These are phyloP conservation scores for Mesembryanthemum crystallinum DNA, from an alignment of 148 eudicot genomes.

Conservation along the genomic window DNA sequence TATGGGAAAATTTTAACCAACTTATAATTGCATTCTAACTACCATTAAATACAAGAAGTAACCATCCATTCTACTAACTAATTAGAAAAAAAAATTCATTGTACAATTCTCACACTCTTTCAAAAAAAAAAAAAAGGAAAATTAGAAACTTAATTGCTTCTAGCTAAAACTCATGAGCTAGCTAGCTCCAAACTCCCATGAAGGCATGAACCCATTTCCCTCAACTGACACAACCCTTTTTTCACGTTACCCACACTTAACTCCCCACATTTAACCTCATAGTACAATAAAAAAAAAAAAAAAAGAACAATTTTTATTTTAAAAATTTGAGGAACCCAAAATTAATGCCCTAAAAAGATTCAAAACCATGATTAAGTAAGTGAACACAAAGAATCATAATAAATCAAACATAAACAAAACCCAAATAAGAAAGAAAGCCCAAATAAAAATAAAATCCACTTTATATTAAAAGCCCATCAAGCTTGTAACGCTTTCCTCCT, in stretches of 20 bases:
- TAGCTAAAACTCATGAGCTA: not conserved
- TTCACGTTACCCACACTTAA: constrained; percentile 18
- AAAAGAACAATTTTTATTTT: not conserved
- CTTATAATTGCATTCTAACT: not conserved
- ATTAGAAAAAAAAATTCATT: no score
- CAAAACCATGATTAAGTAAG: not conserved
- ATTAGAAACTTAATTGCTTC: not conserved
- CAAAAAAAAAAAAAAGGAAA: no score
- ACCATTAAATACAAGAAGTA: constrained; percentile 3
- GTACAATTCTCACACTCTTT: no score
- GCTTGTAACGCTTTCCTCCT: constrained; percentile 20
- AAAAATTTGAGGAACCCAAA: no score
- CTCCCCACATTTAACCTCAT: no score
- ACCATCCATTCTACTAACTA: no score
- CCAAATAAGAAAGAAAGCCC: constrained; percentile 1
- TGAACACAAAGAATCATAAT: no score
- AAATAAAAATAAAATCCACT: no score
- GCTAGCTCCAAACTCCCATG: constrained; percentile 9
- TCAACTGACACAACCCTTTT: constrained; percentile 14
- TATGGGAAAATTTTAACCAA: not conserved
- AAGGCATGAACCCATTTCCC: not conserved
- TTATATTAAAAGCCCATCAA: constrained; percentile 10
- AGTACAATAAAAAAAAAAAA: not conserved
- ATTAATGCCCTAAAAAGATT: not conserved
- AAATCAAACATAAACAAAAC: not conserved